Base-by-base conservation (phyloP, 2,329 filamentous ascomycete genomes). In the Cryphonectria japonica region DNA sequence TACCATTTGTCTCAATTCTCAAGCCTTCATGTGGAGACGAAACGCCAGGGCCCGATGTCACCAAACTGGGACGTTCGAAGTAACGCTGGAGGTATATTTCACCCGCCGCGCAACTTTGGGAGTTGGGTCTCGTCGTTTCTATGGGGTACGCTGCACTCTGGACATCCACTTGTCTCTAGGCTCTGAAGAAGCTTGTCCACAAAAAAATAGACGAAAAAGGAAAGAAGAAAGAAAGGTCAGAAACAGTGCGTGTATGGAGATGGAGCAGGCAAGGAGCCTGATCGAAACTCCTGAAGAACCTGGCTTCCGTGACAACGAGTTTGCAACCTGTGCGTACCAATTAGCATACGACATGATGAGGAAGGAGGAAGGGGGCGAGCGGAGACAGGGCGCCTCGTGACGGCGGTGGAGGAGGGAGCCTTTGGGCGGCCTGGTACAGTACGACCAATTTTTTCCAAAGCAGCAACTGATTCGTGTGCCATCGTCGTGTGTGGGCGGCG, bases 381-480 rank as follows among this genome's bases (percentile, higher is more conserved):
- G 29, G 46, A 68, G 41, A 60, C 37, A n/a, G 26, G 66, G 60
- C 50, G 69, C 65, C 64, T 41, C n/a, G 22, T 32, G 50, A 41
- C 46, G 60, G 39, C 50, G 59, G 59, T 39, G 46, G 39, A 32
- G 37, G 65, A 52, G 29, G 54, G 62, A 59, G 29, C 50, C 61
- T 41, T 61, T 39, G 22, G 59, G 65, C 43, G 59, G 54, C 54
- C 34, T 16, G 60, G 39, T 61, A 57, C 63, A 26, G 34, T 34
- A 34, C 34, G 26, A 64, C 54, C 70, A 50, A 39, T 39, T 34
- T 52, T 34, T 52, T 43, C 46, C 57, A n/a, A 39, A 70, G 67
- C 63, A 66, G 46, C 46, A 72, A 63, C 68, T 72, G 70, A 66
- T 72, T 72, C 70, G 70, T 72, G 70, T 64, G 5, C 8, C 46